Percentiles rank a stretch among this genome's conserved stretches.
phyloP scores from a whole-genome alignment of 306 rosid species.

The Dryas drummondii region DNA sequence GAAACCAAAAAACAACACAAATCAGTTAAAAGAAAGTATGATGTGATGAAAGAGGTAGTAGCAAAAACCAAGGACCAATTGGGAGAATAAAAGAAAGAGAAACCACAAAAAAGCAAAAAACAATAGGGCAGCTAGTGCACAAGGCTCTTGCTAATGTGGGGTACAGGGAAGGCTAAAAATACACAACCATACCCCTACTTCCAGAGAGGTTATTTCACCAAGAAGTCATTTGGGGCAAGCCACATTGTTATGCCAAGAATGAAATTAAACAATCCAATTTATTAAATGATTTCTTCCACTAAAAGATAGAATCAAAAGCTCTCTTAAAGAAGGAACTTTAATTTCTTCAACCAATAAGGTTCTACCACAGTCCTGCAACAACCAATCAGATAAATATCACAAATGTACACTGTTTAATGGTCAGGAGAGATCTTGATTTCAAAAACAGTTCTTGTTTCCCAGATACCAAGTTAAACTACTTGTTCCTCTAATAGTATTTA shows the following conservation, averaged over 20 bases:
- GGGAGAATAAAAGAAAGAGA: no score
- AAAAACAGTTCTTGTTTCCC: not conserved
- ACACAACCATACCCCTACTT: not conserved
- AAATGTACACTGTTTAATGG: not conserved
- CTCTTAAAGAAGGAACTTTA: not conserved
- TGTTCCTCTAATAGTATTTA: not conserved
- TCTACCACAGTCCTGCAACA: not conserved
- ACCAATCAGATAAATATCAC: not conserved
- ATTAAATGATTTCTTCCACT: not conserved
- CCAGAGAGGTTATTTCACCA: not conserved
- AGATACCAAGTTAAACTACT: not conserved
- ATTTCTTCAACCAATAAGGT: not conserved
- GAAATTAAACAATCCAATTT: not conserved
- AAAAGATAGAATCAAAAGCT: not conserved
- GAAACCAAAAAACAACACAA: slow-evolving; percentile 20
- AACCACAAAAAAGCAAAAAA: not conserved
- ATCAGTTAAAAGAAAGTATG: not conserved
- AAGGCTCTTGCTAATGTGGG: not conserved
- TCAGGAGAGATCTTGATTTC: not conserved
- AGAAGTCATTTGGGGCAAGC: not conserved
- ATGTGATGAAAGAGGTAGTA: not conserved
- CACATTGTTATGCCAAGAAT: not conserved
- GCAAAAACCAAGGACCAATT: not conserved
- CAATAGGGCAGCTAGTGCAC: not conserved
- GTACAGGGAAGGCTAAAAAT: not conserved